Evolutionary conservation across 495 filamentous ascomycete species (phyloP), one percentile per base, ranked within the genome.

Genomic region (Cetradonia linearis): DNA sequence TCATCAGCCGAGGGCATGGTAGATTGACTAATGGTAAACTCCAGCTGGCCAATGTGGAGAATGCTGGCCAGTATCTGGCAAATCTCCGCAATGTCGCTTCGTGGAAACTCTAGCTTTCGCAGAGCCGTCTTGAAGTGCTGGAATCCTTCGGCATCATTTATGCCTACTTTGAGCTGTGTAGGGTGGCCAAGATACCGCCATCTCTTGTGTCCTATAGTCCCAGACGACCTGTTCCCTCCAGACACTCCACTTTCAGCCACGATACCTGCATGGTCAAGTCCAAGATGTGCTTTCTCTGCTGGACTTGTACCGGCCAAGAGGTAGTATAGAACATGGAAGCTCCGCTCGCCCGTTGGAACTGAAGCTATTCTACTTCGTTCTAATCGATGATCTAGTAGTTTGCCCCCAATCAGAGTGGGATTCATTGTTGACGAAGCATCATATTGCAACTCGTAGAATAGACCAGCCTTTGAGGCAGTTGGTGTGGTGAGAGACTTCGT

Each of bases 141-240:
- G 72, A 98, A 98, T 0, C 92, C 92, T 67, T 96, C 92, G 5
- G 82, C 76, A 70, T 98, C 93, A 68, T 98, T 96, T 69, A 98
- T 88, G 27, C 93, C 93, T 34, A 97, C 89, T 69, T 95, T 96
- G 31, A 98, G 78, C 69, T 98, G 93, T 0, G 92, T 95, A 2
- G 92, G 92, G 68, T 98, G 93, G 23, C 93, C 93, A 28, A 98
- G 78, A 71, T 96, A 98, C 68, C 88, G 83, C 93, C 93, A 98
- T 70, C 93, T 76, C 74, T 87, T 92, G 63, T 84, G 80, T 25
- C 76, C 77, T 18, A 77, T 67, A n/a, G 74, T 77, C 38, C 80
- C 73, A 0, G 78, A 80, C 0, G 74, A 68, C 25, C 81, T 72
- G 36, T 77, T 82, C 28, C 71, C 74, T 5, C 75, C 71, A 42